Percentiles rank a stretch among this genome's conserved stretches.
phyloP scores from a whole-genome alignment of 306 rosid species.

The Citrullus amarus region DNA sequence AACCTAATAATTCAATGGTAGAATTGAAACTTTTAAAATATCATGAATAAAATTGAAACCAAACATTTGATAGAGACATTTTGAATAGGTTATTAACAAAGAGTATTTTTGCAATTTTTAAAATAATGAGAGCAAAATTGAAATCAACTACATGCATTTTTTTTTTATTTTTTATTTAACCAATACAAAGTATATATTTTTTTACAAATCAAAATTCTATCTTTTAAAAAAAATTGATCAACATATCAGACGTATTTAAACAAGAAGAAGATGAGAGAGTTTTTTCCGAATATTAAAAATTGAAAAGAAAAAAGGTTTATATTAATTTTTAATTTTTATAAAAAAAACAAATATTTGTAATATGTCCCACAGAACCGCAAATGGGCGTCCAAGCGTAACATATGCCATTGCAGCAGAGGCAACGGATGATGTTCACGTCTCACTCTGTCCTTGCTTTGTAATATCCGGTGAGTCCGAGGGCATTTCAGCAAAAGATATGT shows the following conservation, averaged over 20 bases:
- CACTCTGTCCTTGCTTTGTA: slow-evolving; percentile 77
- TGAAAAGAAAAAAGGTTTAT: too few species aligned
- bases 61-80: not conserved
- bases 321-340: too few species aligned
- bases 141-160: too few species aligned
- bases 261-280: not conserved
- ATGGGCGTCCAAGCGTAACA: slow-evolving; percentile 50
- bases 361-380: slow-evolving; percentile 42
- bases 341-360: not conserved
- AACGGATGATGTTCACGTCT: slow-evolving; percentile 52
- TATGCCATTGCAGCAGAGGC: slow-evolving; percentile 80
- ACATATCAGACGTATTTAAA: too few species aligned
- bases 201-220: too few species aligned
- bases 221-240: too few species aligned
- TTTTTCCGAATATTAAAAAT: not conserved
- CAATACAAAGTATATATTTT: too few species aligned
- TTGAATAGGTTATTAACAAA: too few species aligned
- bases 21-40: not conserved
- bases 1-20: not conserved
- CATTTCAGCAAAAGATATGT: slow-evolving; percentile 72
- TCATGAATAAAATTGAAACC: not conserved
- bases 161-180: too few species aligned
- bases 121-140: too few species aligned
- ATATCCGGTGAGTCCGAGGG: slow-evolving; percentile 63
- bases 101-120: too few species aligned